These are phyloP conservation scores for Nicotiana undulata DNA, from an alignment of 257 asterid species.

Conservation along the genomic window DNA sequence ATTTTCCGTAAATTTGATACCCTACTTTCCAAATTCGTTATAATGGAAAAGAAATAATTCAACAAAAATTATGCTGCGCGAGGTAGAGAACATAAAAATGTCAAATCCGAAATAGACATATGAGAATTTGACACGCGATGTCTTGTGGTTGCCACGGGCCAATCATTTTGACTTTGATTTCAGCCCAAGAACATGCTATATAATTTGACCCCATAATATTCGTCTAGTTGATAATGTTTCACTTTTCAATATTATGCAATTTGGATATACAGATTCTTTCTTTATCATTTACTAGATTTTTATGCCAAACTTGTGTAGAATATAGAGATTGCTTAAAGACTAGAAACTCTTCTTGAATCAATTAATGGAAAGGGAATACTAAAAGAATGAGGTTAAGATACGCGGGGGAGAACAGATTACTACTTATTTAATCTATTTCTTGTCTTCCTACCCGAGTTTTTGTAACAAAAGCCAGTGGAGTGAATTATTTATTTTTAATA, in stretches of 20 bases:
- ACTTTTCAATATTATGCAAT: not conserved
- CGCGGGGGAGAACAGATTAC: not conserved
- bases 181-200: slow-evolving; percentile 31
- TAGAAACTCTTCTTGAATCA: not conserved
- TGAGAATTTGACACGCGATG: slow-evolving; percentile 15
- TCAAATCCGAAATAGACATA: slow-evolving; percentile 15
- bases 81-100: slow-evolving; percentile 14
- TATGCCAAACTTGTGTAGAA: not conserved
- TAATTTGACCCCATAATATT: slow-evolving; percentile 1
- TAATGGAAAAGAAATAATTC: not conserved
- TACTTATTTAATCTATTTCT: too few relatives aligned
- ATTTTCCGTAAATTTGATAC: not conserved
- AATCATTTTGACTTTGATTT: slow-evolving; percentile 22
- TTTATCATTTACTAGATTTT: not conserved
- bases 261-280: not conserved
- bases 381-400: not conserved
- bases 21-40: not conserved
- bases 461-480: not conserved
- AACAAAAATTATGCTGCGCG: not conserved
- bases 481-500: not conserved
- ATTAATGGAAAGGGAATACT: not conserved
- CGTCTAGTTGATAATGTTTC: not conserved
- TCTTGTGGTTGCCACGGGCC: slow-evolving; percentile 27
- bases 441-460: not conserved
- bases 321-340: not conserved